These are phyloP conservation scores for Rhodotorula taiwanensis DNA, from an alignment of 768 basidiomycete species.

Conservation along the genomic window DNA sequence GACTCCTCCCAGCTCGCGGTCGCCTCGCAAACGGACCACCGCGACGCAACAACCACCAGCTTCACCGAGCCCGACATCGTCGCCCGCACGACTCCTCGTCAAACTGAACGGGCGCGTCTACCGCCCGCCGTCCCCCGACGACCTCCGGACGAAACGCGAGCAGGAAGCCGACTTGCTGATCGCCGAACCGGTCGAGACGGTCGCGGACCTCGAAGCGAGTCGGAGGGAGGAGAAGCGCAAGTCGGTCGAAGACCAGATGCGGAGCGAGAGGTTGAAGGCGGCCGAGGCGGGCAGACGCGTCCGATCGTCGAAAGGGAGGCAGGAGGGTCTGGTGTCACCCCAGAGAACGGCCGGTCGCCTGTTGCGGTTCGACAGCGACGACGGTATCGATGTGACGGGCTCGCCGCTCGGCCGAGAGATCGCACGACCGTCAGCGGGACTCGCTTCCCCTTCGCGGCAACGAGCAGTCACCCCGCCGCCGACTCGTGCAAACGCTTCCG, in stretches of 20 bases:
- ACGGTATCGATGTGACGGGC: background rate
- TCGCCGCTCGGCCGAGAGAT: too few species aligned
- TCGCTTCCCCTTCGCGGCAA: background rate
- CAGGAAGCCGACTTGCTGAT: slow-evolving; percentile 26
- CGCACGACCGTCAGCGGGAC: background rate
- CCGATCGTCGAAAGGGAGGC: too few species aligned
- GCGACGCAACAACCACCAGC: too few species aligned
- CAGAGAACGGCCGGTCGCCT: slow-evolving; percentile 13
- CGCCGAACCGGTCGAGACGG: slow-evolving; percentile 21
- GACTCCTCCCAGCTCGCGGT: too few species aligned
- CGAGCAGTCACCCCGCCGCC: background rate
- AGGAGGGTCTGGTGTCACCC: background rate
- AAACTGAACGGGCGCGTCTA: slow-evolving; percentile 32
- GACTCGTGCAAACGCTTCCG: background rate
- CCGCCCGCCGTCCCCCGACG: slow-evolving; percentile 21
- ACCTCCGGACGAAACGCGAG: slow-evolving; percentile 1
- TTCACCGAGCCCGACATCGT: slow-evolving; percentile 1
- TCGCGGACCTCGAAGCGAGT: slow-evolving; percentile 20
- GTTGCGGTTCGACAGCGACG: slow-evolving; percentile 5
- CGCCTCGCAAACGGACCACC: too few species aligned
- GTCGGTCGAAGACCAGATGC: slow-evolving; percentile 20
- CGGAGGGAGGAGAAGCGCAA: slow-evolving; percentile 7
- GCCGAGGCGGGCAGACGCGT: background rate
- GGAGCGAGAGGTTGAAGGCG: background rate
- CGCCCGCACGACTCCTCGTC: slow-evolving; percentile 13